Conservation (phyloP, 2,329 filamentous ascomycete species). For the Alternaria sp. region DNA sequence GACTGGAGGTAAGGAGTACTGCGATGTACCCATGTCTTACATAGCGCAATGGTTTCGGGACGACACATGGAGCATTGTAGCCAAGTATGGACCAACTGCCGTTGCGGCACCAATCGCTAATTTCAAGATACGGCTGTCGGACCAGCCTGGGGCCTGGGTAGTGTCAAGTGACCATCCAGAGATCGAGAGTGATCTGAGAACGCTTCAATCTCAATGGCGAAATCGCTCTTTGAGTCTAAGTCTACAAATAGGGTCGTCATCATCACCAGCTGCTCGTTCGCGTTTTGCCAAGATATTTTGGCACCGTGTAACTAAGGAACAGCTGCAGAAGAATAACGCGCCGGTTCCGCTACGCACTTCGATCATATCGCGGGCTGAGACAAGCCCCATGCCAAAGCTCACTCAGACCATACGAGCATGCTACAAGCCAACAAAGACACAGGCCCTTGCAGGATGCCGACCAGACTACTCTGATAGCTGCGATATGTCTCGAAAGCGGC, state of each 20-base stretch:
- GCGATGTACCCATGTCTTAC: slow-evolving; percentile 41
- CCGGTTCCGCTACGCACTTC: slow-evolving; percentile 15
- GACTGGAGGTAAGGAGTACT: slow-evolving; percentile 38
- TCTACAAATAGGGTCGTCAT: neutral
- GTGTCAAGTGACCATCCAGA: slow-evolving; percentile 21
- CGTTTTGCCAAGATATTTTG: slow-evolving; percentile 12
- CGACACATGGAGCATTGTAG: slow-evolving; percentile 39
- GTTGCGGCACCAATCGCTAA: slow-evolving; percentile 27
- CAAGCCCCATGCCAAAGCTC: neutral
- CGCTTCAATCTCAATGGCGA: slow-evolving; percentile 15
- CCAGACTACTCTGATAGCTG: neutral
- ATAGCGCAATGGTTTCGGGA: slow-evolving; percentile 46
- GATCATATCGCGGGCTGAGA: neutral
- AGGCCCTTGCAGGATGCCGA: neutral
- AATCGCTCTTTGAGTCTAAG: neutral
- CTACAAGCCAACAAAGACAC: neutral
- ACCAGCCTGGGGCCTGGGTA: slow-evolving; percentile 20
- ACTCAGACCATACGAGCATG: neutral
- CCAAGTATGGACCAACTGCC: slow-evolving; percentile 25
- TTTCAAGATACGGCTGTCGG: slow-evolving; percentile 32
- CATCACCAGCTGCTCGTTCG: neutral
- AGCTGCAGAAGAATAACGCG: slow-evolving; percentile 27
- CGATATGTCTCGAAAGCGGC: neutral
- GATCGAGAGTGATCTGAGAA: slow-evolving; percentile 19
- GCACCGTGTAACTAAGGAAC: slow-evolving; percentile 5